Percentiles rank a stretch among this genome's conserved stretches.
Evolutionary conservation across 2,329 filamentous ascomycete genomes (phyloP).

Genomic region (Zasmidium citrigriseum): DNA sequence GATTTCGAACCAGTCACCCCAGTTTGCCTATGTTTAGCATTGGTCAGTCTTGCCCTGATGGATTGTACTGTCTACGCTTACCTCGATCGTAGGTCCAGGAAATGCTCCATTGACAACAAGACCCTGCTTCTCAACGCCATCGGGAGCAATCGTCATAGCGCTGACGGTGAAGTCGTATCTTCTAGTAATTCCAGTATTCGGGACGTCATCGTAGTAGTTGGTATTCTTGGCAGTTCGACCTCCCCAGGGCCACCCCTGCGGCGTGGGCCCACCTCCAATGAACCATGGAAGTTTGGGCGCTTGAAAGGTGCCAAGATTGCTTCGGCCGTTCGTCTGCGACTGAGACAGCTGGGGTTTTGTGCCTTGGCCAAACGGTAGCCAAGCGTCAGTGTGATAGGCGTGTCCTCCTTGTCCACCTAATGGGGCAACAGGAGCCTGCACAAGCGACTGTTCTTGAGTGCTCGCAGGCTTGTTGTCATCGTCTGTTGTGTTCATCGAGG

Average conservation of each 20-base stretch:
- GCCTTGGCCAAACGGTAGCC: conserved; percentile 19
- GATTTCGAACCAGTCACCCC: conserved; percentile 38
- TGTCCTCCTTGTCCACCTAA: conserved; percentile 18
- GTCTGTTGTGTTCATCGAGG: conserved; percentile 14
- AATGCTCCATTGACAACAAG: conserved; percentile 36
- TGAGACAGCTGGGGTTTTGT: conserved; percentile 23
- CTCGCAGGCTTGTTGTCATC: conserved; percentile 9
- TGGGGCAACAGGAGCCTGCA: not conserved
- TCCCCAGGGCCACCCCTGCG: conserved; percentile 31
- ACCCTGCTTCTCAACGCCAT: conserved; percentile 33
- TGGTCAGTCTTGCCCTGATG: not conserved
- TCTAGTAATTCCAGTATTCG: conserved; percentile 36
- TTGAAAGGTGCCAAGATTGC: conserved; percentile 27
- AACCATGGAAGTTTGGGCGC: conserved; percentile 28
- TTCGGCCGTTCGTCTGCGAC: conserved; percentile 28
- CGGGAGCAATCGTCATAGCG: conserved; percentile 32
- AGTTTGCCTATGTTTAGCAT: conserved; percentile 9
- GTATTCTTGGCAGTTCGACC: conserved; percentile 26
- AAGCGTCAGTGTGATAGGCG: conserved; percentile 21
- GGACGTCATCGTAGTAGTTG: conserved; percentile 29
- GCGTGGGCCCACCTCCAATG: conserved; percentile 21
- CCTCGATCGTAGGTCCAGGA: conserved; percentile 37
- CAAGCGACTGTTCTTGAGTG: not conserved
- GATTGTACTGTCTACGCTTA: conserved; percentile 30
- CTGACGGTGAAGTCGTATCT: conserved; percentile 36